Conservation (phyloP, 106 monocot species). For the Iris macrosiphon region DNA sequence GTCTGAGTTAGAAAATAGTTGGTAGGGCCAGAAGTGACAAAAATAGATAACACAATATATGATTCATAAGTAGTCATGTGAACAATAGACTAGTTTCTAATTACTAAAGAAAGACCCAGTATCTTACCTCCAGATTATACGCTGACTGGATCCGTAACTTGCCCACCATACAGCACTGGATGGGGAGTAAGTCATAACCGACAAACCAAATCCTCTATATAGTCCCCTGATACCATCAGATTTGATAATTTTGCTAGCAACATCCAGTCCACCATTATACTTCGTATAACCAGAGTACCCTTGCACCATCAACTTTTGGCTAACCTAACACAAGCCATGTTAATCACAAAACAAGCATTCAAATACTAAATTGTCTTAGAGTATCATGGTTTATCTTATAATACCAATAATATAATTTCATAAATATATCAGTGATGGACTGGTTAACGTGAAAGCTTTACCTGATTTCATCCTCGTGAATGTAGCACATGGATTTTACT, state of each 20-base stretch:
- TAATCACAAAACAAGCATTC: neutral
- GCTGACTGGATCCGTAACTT: slow-evolving; percentile 96
- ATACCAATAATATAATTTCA: too few relatives aligned
- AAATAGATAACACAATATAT: too few relatives aligned
- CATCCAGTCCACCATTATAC: slow-evolving; percentile 92
- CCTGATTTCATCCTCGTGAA: too few relatives aligned
- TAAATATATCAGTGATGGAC: too few relatives aligned
- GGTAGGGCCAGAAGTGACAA: too few relatives aligned
- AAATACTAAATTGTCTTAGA: neutral
- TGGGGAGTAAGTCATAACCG: slow-evolving; percentile 92
- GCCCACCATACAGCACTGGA: slow-evolving; percentile 99
- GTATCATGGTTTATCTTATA: neutral
- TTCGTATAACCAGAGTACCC: slow-evolving; percentile 91
- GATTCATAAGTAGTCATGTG: too few relatives aligned
- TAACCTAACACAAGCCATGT: slow-evolving; percentile 59
- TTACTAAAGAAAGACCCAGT: neutral
- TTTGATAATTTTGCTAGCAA: slow-evolving; percentile 62
- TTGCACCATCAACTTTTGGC: slow-evolving; percentile 99
- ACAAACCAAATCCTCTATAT: slow-evolving; percentile 96
- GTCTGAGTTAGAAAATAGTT: too few relatives aligned
- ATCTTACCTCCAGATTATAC: slow-evolving; percentile 84
- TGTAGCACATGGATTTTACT: too few relatives aligned
- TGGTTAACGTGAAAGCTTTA: too few relatives aligned
- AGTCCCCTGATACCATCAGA: slow-evolving; percentile 74
- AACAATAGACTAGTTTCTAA: too few relatives aligned